phyloP scores from a whole-genome alignment of 192 early-diverging fungal genomes.

The Entomortierella lignicola region DNA sequence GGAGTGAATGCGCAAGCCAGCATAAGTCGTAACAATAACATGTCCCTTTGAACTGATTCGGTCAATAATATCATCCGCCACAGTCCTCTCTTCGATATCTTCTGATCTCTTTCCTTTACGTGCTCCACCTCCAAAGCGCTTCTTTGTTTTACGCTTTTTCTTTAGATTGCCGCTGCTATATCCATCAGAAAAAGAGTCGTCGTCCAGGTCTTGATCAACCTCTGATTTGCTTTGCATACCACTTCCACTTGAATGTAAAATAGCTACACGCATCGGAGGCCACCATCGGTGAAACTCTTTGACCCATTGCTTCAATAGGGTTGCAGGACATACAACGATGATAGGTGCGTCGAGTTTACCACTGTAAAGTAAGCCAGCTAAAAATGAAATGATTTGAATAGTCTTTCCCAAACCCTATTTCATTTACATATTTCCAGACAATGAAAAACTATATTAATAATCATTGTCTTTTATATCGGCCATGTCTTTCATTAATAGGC shows the following conservation, averaged over 20 bases:
- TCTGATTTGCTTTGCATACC: conserved; percentile 67
- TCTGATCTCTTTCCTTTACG: conserved; percentile 17
- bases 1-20: conserved; percentile 80
- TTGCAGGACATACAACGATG: conserved; percentile 82
- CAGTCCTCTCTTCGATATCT: conserved; percentile 48
- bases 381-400: conserved; percentile 87
- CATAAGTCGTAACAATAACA: conserved; percentile 90
- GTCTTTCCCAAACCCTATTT: conserved; percentile 91
- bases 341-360: conserved; percentile 47
- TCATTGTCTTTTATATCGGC: too few species aligned
- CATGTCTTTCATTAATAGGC: neutral
- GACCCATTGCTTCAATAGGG: conserved; percentile 85
- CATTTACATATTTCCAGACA: conserved; percentile 14
- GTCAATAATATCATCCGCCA: conserved; percentile 57
- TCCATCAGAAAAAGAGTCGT: conserved; percentile 42
- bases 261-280: conserved; percentile 88
- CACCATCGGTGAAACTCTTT: conserved; percentile 86
- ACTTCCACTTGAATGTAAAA: conserved; percentile 89
- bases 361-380: conserved; percentile 84
- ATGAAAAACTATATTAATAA: too few species aligned
- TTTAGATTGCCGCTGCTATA: conserved; percentile 39
- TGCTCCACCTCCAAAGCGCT: conserved; percentile 41
- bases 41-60: conserved; percentile 54
- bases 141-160: conserved; percentile 40
- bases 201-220: conserved; percentile 25